Percentiles rank a stretch among this genome's conserved stretches.
These are phyloP conservation scores for Alternaria sp. DNA, from an alignment of 2,329 filamentous ascomycete species.

Conservation along the genomic window DNA sequence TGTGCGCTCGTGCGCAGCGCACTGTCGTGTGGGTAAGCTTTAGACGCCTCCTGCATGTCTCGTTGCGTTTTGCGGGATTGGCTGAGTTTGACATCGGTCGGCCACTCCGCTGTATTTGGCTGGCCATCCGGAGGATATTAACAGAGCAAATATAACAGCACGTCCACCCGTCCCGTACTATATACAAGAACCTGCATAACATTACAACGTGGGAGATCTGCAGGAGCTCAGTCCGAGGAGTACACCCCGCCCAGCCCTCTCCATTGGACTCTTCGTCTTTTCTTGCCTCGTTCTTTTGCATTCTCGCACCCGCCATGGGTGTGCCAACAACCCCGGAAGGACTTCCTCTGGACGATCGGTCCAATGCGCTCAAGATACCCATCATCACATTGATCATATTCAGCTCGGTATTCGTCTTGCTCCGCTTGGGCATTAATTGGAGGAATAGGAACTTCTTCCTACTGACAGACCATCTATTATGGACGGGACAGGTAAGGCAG, in stretches of 20 bases:
- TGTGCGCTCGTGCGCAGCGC: conserved; percentile 2
- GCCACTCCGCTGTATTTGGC: background rate
- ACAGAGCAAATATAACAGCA: conserved; percentile 16
- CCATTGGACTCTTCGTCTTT: background rate
- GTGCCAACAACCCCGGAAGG: conserved; percentile 11
- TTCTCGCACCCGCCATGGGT: conserved; percentile 23
- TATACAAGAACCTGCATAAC: conserved; percentile 1
- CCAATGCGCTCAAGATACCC: conserved; percentile 33
- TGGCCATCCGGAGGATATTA: background rate
- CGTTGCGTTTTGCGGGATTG: conserved; percentile 1
- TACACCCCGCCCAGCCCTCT: background rate
- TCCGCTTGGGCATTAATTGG: conserved; percentile 30
- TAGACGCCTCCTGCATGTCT: conserved; percentile 7
- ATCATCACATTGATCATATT: conserved; percentile 31
- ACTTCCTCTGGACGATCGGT: conserved; percentile 33
- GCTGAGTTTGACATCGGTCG: conserved; percentile 7
- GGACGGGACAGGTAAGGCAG: conserved; percentile 32
- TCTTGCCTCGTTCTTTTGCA: background rate
- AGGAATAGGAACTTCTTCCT: conserved; percentile 34
- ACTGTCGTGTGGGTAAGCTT: conserved; percentile 1
- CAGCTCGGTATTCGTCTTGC: conserved; percentile 33
- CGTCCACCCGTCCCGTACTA: background rate
- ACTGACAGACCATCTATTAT: conserved; percentile 36
- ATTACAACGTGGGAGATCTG: background rate
- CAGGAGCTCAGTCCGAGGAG: background rate